Base-by-base conservation (phyloP, 106 monocot genomes). In the Chionographis japonica region DNA sequence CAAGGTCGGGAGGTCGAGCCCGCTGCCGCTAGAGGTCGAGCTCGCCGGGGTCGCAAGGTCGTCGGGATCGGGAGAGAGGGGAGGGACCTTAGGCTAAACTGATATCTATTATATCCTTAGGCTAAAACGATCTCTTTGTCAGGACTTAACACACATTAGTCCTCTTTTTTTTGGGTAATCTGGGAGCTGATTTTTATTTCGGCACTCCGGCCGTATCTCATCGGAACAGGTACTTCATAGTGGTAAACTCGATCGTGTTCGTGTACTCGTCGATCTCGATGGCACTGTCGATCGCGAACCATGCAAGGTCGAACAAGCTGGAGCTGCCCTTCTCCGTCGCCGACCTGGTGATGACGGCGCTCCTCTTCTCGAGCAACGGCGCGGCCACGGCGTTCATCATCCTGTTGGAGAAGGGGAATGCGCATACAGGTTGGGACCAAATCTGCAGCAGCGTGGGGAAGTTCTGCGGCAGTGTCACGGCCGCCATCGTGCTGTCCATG, bases 171-270 rank as follows among this genome's bases (percentile, higher is more conserved):
- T 46, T 46, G 8, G 8, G 5, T 46, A 46, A 8, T 4, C 43
- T 8, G 5, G 8, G 8, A 46, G 5, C 43, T 46, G 43, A 8
- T 4, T 46, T 46, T 46, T 10, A 46, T 5, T 46, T 5, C 0
- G 46, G 9, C 5, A 46, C 46, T 13, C 39, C 6, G 37, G 14
- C 4, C 40, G 1, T 13, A 5, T 68, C 16, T 4, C 2, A 27
- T 2, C 3, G 27, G 14, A 37, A 3, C 77, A 82, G 82, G 41
- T 82, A 82, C 68, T 77, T 82, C 54, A 65, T 74, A 6, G 66
- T 65, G 14, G 66, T 49, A 4, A 69, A 69, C 46, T 8, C 60
- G 2, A 40, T 71, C 6, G 71, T 64, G 16, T 64, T 46, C 14
- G 18, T 38, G 2, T 58, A 77, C 65, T 18, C 70, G 12, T 20